Evolutionary conservation across 108 stramenopile species (phyloP).

Genomic region (Stephanodiscus minutulus): DNA sequence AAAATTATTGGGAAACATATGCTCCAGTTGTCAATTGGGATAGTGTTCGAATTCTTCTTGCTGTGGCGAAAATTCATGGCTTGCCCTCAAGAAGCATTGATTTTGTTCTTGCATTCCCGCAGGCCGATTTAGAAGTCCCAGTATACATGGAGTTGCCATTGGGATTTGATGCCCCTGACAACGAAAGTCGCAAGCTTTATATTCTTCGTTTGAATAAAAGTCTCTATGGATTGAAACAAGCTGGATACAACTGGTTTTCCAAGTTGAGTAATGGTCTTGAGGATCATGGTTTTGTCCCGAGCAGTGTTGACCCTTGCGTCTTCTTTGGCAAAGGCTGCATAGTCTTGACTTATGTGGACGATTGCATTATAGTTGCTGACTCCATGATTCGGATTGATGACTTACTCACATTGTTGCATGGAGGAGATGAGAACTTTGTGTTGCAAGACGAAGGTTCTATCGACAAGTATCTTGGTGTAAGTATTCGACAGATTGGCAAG

Average conservation of each 20-base stretch:
- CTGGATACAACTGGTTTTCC: too few species aligned
- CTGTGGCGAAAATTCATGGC: conserved; percentile 6
- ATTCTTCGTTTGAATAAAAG: too few species aligned
- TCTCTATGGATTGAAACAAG: too few species aligned
- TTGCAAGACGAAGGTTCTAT: conserved; percentile 30
- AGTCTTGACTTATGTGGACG: too few species aligned
- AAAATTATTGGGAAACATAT: too few species aligned
- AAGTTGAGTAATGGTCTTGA: conserved; percentile 11
- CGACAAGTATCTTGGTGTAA: conserved; percentile 30
- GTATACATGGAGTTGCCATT: conserved; percentile 35
- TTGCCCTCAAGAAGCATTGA: conserved; percentile 10
- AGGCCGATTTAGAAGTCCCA: too few species aligned
- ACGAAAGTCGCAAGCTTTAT: too few species aligned
- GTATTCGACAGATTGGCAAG: conserved; percentile 11
- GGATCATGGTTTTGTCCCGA: conserved; percentile 6
- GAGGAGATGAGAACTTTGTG: conserved; percentile 17
- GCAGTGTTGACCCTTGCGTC: conserved; percentile 13
- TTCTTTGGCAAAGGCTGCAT: too few species aligned
- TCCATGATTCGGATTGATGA: conserved; percentile 14
- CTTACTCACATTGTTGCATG: background rate
- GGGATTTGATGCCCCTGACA: conserved; percentile 15
- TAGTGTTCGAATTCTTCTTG: conserved; percentile 18
- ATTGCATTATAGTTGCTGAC: conserved; percentile 29
- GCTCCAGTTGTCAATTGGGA: conserved; percentile 46
- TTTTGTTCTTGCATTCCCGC: conserved; percentile 33